Base-by-base conservation (phyloP, 257 asterid genomes). In the Voacanga thouarsii region DNA sequence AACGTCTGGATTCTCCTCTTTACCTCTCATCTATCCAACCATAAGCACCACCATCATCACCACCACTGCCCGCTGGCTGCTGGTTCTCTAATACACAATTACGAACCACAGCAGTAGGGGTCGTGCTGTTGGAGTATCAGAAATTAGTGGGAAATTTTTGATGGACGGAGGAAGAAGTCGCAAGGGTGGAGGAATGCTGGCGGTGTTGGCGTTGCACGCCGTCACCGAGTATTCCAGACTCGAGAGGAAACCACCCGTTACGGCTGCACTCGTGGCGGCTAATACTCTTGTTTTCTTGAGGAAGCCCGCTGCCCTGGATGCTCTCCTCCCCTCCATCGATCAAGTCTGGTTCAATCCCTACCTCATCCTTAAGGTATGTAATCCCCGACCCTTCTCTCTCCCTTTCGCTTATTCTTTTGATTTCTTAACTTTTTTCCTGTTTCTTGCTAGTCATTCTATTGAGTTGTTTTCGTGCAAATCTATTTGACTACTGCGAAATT, bases 281-380 rank as follows among this genome's bases (percentile, higher is more conserved):
- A 95, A 95, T 78, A 89, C 97, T 0, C 83, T 95, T 30, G 80
- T 95, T 78, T 93, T 90, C 83, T 59, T 91, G 84, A 91, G 96
- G 85, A 88, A 92, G 55, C 98, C 99, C 14, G 79, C 75, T 39
- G 76, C 85, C 65, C 83, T 95, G 39, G 51, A 89, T 45, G 85
- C 78, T 1, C 23, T 86, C 60, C 89, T 95, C 33, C 98, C 99
- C 26, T 71, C 94, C 18, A 72, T 93, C 51, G 84, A 87, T 80
- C 87, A 89, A 85, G 96, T 93, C 68, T 95, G 83, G 89, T 93
- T 95, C 85, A 95, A 95, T 89, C 93, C 99, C 47, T 71, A 91
- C 84, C 97, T 93, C 80, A 87, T 95, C 82, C 77, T 93, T 86
- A 90, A 91, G 98, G 98, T 94, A 82, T 33, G 21, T 70, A 0